A percentile compares a stretch with the other conserved stretches of the same genome.
phyloP scores from a whole-genome alignment of 345 rosid genomes.

The Nephelium lappaceum region DNA sequence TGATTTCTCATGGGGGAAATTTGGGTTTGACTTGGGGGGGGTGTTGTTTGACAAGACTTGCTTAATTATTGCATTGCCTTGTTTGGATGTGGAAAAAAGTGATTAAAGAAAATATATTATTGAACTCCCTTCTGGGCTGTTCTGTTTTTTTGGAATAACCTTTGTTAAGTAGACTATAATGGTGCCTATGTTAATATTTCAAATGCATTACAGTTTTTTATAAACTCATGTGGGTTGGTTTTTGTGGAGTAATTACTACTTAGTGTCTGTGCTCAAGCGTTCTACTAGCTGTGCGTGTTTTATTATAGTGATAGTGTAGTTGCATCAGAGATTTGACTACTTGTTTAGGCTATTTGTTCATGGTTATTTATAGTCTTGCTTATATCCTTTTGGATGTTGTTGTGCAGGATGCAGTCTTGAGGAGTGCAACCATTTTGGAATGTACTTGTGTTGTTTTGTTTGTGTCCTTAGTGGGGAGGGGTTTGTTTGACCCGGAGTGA shows the following conservation, averaged over 20 bases:
- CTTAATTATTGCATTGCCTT: slow-evolving; percentile 5
- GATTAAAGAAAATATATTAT: not conserved
- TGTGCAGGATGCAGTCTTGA: slow-evolving; percentile 23
- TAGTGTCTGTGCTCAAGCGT: too few species aligned
- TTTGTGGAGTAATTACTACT: not conserved
- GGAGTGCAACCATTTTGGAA: not conserved
- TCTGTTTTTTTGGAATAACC: not conserved
- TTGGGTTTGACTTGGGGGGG: slow-evolving; percentile 9
- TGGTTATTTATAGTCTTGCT: slow-evolving; percentile 1
- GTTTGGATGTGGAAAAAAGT: not conserved
- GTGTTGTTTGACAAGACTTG: not conserved
- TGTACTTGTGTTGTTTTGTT: not conserved
- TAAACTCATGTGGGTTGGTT: not conserved
- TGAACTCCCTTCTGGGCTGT: not conserved
- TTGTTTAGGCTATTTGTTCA: not conserved
- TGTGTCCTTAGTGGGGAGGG: slow-evolving; percentile 1
- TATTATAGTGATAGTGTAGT: not conserved
- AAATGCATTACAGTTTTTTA: slow-evolving; percentile 4
- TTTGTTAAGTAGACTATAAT: slow-evolving; percentile 7
- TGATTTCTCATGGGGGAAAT: not conserved
- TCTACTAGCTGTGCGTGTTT: not conserved
- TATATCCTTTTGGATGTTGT: not conserved
- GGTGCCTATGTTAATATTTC: not conserved
- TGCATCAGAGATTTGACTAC: not conserved
- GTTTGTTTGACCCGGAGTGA: slow-evolving; percentile 21